These are phyloP conservation scores for Neltuma alba DNA, from an alignment of 306 rosid species.

Conservation along the genomic window DNA sequence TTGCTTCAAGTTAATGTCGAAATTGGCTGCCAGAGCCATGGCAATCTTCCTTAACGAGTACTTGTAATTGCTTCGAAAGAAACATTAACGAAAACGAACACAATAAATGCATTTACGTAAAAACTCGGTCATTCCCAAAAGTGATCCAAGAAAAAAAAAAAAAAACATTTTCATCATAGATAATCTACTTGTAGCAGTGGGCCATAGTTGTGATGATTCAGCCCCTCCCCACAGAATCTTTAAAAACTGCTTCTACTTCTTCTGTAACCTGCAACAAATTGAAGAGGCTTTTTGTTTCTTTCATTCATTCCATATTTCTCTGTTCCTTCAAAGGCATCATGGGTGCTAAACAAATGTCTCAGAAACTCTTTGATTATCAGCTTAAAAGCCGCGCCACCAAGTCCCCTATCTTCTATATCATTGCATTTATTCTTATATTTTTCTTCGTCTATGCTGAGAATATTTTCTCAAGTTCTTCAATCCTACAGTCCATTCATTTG, in stretches of 20 bases:
- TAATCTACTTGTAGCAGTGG: background rate
- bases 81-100: background rate
- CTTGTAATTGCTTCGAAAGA: background rate
- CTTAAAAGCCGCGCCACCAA: slow-evolving; percentile 4
- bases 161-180: too few species aligned
- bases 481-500: background rate
- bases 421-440: slow-evolving; percentile 2
- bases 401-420: slow-evolving; percentile 8
- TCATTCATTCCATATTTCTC: background rate
- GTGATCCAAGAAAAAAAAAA: too few species aligned
- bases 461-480: slow-evolving; percentile 13
- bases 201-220: background rate
- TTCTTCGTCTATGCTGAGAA: background rate
- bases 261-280: background rate
- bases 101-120: background rate
- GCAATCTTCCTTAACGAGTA: background rate
- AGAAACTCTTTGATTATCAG: background rate
- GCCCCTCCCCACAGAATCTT: background rate
- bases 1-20: background rate
- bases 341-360: background rate
- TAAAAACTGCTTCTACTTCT: background rate
- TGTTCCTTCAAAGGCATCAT: background rate
- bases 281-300: background rate
- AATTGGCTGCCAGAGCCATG: background rate
- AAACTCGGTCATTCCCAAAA: background rate